Percentiles rank a stretch among this genome's conserved stretches.
Conservation (phyloP, 1,284 basidiomycete species). For the Cryptococcus sp. region DNA sequence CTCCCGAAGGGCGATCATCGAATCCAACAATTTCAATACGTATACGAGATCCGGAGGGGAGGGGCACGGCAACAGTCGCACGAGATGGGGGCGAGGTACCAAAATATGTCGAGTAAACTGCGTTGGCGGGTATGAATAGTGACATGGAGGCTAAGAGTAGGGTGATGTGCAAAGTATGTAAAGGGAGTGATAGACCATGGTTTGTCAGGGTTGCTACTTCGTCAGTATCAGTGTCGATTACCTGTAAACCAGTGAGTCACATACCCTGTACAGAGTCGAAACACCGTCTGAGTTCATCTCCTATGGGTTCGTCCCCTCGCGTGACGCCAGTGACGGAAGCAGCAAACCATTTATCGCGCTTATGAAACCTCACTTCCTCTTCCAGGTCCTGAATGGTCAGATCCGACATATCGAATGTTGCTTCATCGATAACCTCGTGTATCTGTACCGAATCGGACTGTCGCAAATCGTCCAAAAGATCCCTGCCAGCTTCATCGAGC, state of each 20-base stretch:
- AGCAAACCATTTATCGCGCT: conserved; percentile 36
- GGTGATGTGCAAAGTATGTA: conserved; percentile 70
- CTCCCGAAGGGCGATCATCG: conserved; percentile 23
- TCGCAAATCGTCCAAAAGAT: conserved; percentile 15
- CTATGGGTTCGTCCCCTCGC: conserved; percentile 16
- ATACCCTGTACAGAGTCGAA: conserved; percentile 29
- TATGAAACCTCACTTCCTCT: background rate
- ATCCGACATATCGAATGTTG: too few relatives aligned
- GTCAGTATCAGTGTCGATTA: background rate
- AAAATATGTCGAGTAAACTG: conserved; percentile 73
- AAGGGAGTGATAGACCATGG: conserved; percentile 54
- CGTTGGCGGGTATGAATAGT: conserved; percentile 68
- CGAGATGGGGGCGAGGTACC: conserved; percentile 87
- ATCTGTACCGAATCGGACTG: background rate
- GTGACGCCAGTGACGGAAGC: conserved; percentile 22
- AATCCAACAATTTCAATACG: conserved; percentile 74
- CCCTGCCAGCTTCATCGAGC: conserved; percentile 25
- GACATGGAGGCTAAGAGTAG: conserved; percentile 79
- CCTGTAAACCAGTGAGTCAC: conserved; percentile 2
- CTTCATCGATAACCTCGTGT: background rate
- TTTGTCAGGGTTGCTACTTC: conserved; percentile 45
- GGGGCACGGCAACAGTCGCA: conserved; percentile 78
- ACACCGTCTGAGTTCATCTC: conserved; percentile 26
- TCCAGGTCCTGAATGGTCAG: background rate
- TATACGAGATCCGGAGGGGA: conserved; percentile 57